Conservation (phyloP, 1,284 basidiomycete species). For the Porodaedalea pini region DNA sequence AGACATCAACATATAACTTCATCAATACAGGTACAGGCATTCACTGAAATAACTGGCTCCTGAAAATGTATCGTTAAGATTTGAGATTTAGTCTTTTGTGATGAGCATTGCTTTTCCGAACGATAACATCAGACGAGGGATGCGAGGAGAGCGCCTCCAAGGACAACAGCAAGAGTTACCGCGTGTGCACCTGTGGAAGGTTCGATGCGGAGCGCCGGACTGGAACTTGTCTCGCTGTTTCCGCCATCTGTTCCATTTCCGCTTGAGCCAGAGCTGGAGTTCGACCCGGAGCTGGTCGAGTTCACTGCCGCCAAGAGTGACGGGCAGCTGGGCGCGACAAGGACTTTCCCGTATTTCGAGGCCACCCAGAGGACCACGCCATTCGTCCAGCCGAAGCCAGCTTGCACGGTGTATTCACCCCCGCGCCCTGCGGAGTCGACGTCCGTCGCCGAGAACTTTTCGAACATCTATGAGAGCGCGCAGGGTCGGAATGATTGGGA, state of each 20-base stretch:
- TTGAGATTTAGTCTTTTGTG: too few relatives aligned
- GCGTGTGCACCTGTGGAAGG: not conserved
- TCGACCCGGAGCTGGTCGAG: slow-evolving; percentile 2
- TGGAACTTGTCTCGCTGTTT: not conserved
- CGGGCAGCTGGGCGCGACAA: slow-evolving; percentile 54
- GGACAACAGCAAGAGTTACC: not conserved
- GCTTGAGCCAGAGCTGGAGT: not conserved
- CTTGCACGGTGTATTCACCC: slow-evolving; percentile 83
- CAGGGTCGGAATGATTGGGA: not conserved
- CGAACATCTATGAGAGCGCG: slow-evolving; percentile 69
- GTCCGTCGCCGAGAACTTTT: slow-evolving; percentile 78
- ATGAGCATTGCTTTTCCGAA: not conserved
- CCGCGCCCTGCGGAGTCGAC: slow-evolving; percentile 82
- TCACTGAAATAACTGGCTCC: too few relatives aligned
- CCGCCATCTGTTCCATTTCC: too few relatives aligned
- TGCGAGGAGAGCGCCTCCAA: not conserved
- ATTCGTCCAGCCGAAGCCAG: slow-evolving; percentile 91
- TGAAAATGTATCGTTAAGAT: too few relatives aligned
- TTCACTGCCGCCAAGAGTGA: slow-evolving; percentile 32
- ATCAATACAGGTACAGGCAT: too few relatives aligned
- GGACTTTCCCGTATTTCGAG: slow-evolving; percentile 61
- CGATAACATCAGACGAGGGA: not conserved
- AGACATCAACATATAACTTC: too few relatives aligned
- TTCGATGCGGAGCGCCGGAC: slow-evolving; percentile 8
- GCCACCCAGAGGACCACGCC: slow-evolving; percentile 78